Evolutionary conservation across 2,329 filamentous ascomycete species (phyloP).

Genomic region (Raffaelea arxii): DNA sequence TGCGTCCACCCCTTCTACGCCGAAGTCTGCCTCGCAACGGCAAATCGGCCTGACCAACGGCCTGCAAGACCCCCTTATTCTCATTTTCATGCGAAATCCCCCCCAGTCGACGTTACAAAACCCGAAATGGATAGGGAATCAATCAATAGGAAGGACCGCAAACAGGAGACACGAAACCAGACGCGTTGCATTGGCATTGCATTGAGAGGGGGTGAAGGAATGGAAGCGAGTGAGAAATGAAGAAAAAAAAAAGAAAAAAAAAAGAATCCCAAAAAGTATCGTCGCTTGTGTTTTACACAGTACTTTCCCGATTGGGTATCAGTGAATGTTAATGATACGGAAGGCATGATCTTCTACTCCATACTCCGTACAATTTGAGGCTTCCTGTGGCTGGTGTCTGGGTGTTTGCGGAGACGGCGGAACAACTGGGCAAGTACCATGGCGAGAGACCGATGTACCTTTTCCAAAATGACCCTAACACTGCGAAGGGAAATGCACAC

Average conservation of each 20-base stretch:
- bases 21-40: constrained; percentile 10
- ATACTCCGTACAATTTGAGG: too few species aligned
- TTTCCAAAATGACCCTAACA: too few species aligned
- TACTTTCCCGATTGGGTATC: too few species aligned
- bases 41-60: constrained; percentile 3
- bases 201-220: background rate
- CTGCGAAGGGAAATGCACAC: too few species aligned
- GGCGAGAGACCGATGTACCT: background rate
- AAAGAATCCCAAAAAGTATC: too few species aligned
- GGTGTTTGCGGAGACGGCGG: background rate
- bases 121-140: too few species aligned
- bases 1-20: constrained; percentile 6
- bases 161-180: too few species aligned
- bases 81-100: background rate
- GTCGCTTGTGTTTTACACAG: too few species aligned
- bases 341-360: too few species aligned
- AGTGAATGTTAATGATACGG: too few species aligned
- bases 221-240: background rate
- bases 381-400: too few species aligned
- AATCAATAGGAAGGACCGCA: background rate
- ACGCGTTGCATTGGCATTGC: too few species aligned
- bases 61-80: constrained; percentile 10
- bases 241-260: background rate
- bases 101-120: background rate
- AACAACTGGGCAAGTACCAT: background rate